A percentile compares a stretch with the other conserved stretches of the same genome.
Evolutionary conservation across 139 green algal genomes (phyloP).

Genomic region (Auxenochlorella protothecoides): DNA sequence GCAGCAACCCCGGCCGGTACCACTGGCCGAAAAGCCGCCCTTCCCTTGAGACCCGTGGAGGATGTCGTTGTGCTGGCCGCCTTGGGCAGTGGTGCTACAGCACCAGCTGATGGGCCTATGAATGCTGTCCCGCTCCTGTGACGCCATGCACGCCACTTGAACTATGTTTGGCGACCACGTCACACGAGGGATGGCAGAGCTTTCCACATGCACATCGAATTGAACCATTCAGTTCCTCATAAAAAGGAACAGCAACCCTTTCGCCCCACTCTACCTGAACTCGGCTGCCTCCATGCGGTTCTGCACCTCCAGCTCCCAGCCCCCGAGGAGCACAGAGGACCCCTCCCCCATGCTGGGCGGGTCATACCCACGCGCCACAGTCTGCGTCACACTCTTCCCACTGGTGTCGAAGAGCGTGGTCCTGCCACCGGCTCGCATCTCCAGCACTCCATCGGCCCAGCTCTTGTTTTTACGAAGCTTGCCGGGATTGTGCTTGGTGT

Average conservation of each 20-base stretch:
- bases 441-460: constrained; percentile 40
- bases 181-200: background rate
- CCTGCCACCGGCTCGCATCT: constrained; percentile 10
- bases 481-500: background rate
- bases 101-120: background rate
- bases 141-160: no score
- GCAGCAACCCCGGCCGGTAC: no score
- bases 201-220: background rate
- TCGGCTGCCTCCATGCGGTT: constrained; percentile 17
- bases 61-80: background rate
- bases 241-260: background rate
- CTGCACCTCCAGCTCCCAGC: constrained; percentile 50
- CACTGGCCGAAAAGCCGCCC: no score
- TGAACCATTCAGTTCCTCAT: background rate
- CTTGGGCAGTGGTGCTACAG: background rate
- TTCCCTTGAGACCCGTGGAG: no score
- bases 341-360: constrained; percentile 22
- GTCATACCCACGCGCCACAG: constrained; percentile 15
- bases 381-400: constrained; percentile 37
- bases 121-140: no score
- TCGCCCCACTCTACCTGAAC: constrained; percentile 31
- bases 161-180: no score
- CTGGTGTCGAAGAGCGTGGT: background rate
- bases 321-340: constrained; percentile 32
- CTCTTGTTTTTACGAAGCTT: constrained; percentile 36